Percentiles rank a stretch among this genome's conserved stretches.
These are phyloP conservation scores for Hypoxylon perforatum DNA, from an alignment of 495 filamentous ascomycete genomes.

Conservation along the genomic window DNA sequence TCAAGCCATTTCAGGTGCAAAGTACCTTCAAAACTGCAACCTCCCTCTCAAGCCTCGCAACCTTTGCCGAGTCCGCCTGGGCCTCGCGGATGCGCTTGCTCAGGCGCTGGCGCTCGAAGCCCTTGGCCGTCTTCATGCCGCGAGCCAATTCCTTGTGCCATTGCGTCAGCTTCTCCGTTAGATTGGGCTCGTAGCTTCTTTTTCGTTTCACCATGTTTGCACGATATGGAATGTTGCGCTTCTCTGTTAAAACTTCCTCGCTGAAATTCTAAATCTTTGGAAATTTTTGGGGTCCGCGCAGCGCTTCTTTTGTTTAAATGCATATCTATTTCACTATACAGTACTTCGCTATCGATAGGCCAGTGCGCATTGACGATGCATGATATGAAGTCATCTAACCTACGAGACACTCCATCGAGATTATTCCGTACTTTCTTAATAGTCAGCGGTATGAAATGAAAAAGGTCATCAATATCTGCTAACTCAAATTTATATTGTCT, in stretches of 20 bases:
- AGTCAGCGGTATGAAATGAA: no score
- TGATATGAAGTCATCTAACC: no score
- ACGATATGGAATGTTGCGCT: conserved; percentile 8
- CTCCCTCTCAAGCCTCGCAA: conserved; percentile 74
- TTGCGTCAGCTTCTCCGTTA: conserved; percentile 67
- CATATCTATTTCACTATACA: neutral
- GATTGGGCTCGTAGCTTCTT: conserved; percentile 48
- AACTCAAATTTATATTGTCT: no score
- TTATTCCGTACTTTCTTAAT: no score
- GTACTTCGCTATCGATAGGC: neutral
- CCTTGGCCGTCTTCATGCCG: conserved; percentile 81
- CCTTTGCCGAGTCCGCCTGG: conserved; percentile 57
- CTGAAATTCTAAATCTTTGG: conserved; percentile 6
- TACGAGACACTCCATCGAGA: no score
- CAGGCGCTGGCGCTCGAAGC: conserved; percentile 90
- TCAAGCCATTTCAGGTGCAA: neutral
- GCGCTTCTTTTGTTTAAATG: neutral
- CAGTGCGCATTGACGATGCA: no score
- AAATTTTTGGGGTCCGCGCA: conserved; percentile 29
- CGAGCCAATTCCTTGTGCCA: conserved; percentile 70
- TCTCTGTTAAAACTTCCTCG: neutral
- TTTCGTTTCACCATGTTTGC: conserved; percentile 61
- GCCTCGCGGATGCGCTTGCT: conserved; percentile 78
- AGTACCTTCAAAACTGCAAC: conserved; percentile 78
- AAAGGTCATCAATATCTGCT: no score